Percentiles rank a stretch among this genome's conserved stretches.
phyloP scores from a whole-genome alignment of 148 eudicot genomes.

The Nepenthes mirabilis region DNA sequence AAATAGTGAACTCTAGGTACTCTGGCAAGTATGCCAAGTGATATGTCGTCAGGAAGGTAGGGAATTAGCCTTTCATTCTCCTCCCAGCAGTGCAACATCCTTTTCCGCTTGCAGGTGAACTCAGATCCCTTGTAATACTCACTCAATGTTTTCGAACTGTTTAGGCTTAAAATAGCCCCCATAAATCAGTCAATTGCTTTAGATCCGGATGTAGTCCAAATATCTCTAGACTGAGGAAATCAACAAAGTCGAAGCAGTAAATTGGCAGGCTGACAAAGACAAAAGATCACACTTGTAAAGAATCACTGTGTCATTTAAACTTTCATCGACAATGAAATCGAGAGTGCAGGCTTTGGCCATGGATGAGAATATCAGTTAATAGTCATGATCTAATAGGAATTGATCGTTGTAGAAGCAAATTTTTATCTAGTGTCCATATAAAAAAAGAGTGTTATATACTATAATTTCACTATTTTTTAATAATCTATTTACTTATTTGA shows the following conservation, averaged over 20 bases:
- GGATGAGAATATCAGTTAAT: too few species aligned
- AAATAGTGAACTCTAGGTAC: slow-evolving; percentile 59
- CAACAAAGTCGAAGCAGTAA: neutral
- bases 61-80: slow-evolving; percentile 65
- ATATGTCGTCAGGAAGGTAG: slow-evolving; percentile 87
- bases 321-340: too few species aligned
- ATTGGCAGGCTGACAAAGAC: too few species aligned
- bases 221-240: neutral
- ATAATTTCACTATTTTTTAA: too few species aligned
- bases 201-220: neutral
- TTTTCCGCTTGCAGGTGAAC: slow-evolving; percentile 44
- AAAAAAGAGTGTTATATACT: too few species aligned
- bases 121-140: neutral
- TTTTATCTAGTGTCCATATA: too few species aligned
- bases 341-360: too few species aligned
- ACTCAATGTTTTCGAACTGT: slow-evolving; percentile 9
- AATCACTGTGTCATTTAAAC: too few species aligned
- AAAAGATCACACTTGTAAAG: too few species aligned
- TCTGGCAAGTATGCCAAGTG: slow-evolving; percentile 82
- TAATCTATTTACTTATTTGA: too few species aligned
- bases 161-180: slow-evolving; percentile 35
- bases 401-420: too few species aligned
- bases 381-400: too few species aligned
- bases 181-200: neutral
- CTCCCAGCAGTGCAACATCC: slow-evolving; percentile 39